Evolutionary conservation across 192 early-diverging fungal genomes (phyloP).

Genomic region (Coemansia pectinata): DNA sequence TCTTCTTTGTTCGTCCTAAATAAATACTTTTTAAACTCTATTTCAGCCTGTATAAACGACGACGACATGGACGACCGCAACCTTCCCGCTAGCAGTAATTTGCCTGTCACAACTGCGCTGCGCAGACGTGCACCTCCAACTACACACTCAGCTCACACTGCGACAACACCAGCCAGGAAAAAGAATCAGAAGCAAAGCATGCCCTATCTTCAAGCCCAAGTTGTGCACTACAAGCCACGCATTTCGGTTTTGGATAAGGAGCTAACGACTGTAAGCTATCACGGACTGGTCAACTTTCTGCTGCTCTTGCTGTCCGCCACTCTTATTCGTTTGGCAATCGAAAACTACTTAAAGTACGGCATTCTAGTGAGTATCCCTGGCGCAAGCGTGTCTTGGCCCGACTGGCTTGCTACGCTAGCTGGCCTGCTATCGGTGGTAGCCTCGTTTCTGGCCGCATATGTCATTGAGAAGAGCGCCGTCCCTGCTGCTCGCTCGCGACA

Average conservation of each 20-base stretch:
- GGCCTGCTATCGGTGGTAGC: slow-evolving; percentile 54
- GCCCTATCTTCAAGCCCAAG: slow-evolving; percentile 52
- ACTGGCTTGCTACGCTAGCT: slow-evolving; percentile 61
- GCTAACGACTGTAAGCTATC: slow-evolving; percentile 81
- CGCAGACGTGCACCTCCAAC: not conserved
- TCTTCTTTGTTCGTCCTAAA: too few relatives aligned
- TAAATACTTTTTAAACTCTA: too few relatives aligned
- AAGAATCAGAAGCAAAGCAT: not conserved
- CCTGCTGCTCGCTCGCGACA: slow-evolving; percentile 6
- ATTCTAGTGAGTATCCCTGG: slow-evolving; percentile 74
- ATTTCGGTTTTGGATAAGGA: slow-evolving; percentile 81
- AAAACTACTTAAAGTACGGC: slow-evolving; percentile 89
- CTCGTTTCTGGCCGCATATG: slow-evolving; percentile 58
- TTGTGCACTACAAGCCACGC: slow-evolving; percentile 64
- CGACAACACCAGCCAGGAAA: slow-evolving; percentile 5
- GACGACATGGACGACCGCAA: not conserved
- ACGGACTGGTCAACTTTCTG: slow-evolving; percentile 77
- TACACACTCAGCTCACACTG: not conserved
- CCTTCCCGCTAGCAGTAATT: not conserved
- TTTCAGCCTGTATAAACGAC: not conserved
- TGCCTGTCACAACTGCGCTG: not conserved
- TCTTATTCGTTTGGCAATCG: slow-evolving; percentile 81
- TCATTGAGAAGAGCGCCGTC: slow-evolving; percentile 60
- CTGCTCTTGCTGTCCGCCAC: slow-evolving; percentile 79
- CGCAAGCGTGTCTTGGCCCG: slow-evolving; percentile 54